A percentile compares a stretch with the other conserved stretches of the same genome.
Conservation (phyloP, 2,329 filamentous ascomycete species). For the Myriosclerotinia scirpicola region DNA sequence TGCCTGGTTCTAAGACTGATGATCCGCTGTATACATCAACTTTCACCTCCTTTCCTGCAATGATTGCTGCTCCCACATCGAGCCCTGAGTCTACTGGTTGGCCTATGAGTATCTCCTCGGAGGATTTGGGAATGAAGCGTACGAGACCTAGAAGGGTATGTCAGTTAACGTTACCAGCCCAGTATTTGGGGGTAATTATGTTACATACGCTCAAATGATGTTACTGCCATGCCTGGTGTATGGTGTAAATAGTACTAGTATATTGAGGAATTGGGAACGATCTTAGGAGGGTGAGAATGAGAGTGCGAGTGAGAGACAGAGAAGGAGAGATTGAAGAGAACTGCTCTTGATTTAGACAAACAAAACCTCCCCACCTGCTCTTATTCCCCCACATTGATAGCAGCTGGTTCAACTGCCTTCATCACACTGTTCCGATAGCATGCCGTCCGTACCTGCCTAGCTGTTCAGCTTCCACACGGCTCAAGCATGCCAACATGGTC, state of each 20-base stretch:
- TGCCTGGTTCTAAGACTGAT: constrained; percentile 57
- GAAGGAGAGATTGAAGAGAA: not conserved
- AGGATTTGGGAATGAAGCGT: constrained; percentile 56
- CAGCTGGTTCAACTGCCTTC: constrained; percentile 7
- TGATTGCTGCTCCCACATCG: constrained; percentile 58
- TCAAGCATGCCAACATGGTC: not conserved
- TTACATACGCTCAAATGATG: constrained; percentile 33
- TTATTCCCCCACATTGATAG: constrained; percentile 1
- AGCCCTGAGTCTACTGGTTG: constrained; percentile 51
- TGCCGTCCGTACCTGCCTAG: not conserved
- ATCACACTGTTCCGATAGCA: not conserved
- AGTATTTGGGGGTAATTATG: not conserved
- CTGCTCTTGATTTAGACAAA: constrained; percentile 1
- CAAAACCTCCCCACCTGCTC: constrained; percentile 1
- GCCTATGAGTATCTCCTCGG: constrained; percentile 54
- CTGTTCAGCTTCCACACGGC: not conserved
- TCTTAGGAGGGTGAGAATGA: not conserved
- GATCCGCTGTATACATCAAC: constrained; percentile 58
- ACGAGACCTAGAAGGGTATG: constrained; percentile 51
- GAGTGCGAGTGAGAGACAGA: too few species aligned
- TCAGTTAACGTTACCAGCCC: not conserved
- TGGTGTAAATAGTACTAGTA: not conserved
- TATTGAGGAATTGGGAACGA: not conserved
- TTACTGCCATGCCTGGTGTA: constrained; percentile 21
- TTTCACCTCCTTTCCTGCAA: constrained; percentile 55